phyloP scores from a whole-genome alignment of 2,329 filamentous ascomycete genomes.

The Colletotrichum sp. region DNA sequence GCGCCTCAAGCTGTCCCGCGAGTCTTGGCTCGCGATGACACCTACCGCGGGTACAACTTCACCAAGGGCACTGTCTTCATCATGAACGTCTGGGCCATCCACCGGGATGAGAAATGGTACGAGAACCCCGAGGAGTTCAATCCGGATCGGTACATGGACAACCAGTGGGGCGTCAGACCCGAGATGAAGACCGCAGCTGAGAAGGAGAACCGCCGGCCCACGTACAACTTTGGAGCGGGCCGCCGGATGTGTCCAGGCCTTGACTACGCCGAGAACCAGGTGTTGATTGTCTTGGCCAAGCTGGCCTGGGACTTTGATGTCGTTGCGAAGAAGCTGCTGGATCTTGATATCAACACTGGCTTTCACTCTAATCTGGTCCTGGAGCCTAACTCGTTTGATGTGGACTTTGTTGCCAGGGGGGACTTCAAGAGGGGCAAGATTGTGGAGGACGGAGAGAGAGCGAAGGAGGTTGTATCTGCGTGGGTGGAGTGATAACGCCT shows the following conservation, averaged over 20 bases:
- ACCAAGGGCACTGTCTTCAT: conserved; percentile 51
- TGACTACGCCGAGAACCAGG: conserved; percentile 50
- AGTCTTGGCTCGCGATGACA: conserved; percentile 51
- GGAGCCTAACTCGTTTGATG: conserved; percentile 23
- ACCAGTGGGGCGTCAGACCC: conserved; percentile 8
- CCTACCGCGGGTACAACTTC: conserved; percentile 52
- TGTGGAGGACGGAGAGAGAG: background rate
- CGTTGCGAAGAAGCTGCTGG: conserved; percentile 24
- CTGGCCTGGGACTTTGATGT: conserved; percentile 55
- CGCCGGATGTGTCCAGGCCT: conserved; percentile 53
- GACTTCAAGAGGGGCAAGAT: conserved; percentile 21
- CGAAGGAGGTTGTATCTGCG: background rate
- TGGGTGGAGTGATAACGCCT: background rate
- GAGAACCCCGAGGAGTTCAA: conserved; percentile 28
- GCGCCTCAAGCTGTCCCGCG: conserved; percentile 50
- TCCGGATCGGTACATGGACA: conserved; percentile 30
- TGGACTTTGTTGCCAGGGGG: conserved; percentile 23
- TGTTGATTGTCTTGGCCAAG: conserved; percentile 43
- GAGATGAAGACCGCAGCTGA: background rate
- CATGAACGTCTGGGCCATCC: conserved; percentile 35
- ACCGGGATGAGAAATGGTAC: conserved; percentile 27
- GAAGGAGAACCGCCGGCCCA: conserved; percentile 22
- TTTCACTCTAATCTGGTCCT: conserved; percentile 25
- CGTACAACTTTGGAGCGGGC: conserved; percentile 52
- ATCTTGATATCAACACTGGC: conserved; percentile 28